phyloP scores from a whole-genome alignment of 2,329 filamentous ascomycete species.

The Alternaria dauci region DNA sequence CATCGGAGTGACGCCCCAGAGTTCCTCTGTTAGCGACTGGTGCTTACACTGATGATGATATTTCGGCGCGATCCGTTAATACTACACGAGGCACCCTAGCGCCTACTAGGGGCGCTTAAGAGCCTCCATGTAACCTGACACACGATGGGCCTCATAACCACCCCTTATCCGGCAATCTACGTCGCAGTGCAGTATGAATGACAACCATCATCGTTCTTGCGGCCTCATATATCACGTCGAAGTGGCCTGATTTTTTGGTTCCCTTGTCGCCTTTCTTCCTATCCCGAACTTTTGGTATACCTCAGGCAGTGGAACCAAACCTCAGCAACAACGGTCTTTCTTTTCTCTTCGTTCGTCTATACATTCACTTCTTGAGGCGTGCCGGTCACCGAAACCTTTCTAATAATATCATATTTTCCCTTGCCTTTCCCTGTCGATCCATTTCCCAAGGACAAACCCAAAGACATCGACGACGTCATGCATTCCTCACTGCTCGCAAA shows the following conservation, averaged over 20 bases:
- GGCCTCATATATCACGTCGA: slow-evolving; percentile 41
- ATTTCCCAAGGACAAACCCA: neutral
- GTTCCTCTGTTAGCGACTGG: slow-evolving; percentile 18
- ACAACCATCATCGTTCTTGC: slow-evolving; percentile 26
- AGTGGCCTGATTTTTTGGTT: slow-evolving; percentile 44
- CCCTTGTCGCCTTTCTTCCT: slow-evolving; percentile 30
- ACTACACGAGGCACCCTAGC: slow-evolving; percentile 10
- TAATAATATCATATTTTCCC: slow-evolving; percentile 21
- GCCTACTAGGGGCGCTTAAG: slow-evolving; percentile 33
- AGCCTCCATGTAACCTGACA: slow-evolving; percentile 36
- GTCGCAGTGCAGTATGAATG: slow-evolving; percentile 43
- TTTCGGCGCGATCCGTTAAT: slow-evolving; percentile 5
- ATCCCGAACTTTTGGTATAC: slow-evolving; percentile 26
- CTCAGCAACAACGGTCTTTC: slow-evolving; percentile 9
- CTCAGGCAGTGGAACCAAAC: slow-evolving; percentile 28
- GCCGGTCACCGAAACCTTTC: slow-evolving; percentile 39
- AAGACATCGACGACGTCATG: slow-evolving; percentile 20
- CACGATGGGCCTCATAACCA: slow-evolving; percentile 36
- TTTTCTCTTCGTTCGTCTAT: slow-evolving; percentile 25
- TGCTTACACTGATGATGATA: slow-evolving; percentile 4
- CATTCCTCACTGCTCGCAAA: slow-evolving; percentile 36
- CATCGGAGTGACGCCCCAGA: slow-evolving; percentile 9
- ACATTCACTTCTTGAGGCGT: slow-evolving; percentile 33
- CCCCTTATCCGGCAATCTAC: slow-evolving; percentile 35
- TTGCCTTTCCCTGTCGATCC: neutral